Evolutionary conservation across 78 protist genomes (phyloP).

Genomic region (Guillardia theta): DNA sequence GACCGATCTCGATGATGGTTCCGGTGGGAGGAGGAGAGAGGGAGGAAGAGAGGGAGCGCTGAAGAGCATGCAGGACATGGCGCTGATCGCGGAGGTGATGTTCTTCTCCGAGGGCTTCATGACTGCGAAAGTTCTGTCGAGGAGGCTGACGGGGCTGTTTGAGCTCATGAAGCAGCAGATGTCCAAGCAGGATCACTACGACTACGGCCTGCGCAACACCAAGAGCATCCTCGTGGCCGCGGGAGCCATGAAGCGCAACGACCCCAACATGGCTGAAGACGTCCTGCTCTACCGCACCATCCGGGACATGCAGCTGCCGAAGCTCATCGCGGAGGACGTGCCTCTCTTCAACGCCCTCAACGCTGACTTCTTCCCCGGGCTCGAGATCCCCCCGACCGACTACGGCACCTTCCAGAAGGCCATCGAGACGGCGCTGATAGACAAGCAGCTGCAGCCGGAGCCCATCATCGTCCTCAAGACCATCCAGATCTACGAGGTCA

Average conservation of each 20-base stretch:
- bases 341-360: conserved; percentile 86
- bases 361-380: conserved; percentile 79
- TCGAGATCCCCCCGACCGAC: conserved; percentile 45
- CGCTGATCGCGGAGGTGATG: conserved; percentile 76
- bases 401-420: neutral
- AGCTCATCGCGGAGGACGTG: conserved; percentile 88
- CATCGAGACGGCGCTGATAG: conserved; percentile 66
- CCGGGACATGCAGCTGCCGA: conserved; percentile 89
- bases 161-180: conserved; percentile 78
- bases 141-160: conserved; percentile 77
- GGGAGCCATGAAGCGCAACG: conserved; percentile 81
- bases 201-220: conserved; percentile 49
- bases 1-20: conserved; percentile 69
- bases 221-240: conserved; percentile 87
- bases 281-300: conserved; percentile 86
- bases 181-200: conserved; percentile 73
- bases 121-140: conserved; percentile 46
- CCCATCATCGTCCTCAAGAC: conserved; percentile 49
- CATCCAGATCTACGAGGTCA: conserved; percentile 71
- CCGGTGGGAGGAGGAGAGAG: no score
- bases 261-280: conserved; percentile 63
- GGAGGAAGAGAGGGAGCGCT: no score
- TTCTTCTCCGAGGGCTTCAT: conserved; percentile 80
- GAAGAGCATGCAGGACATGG: conserved; percentile 50
- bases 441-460: conserved; percentile 67